These are phyloP conservation scores for Spiraea crenata DNA, from an alignment of 331 rosid species.

Conservation along the genomic window DNA sequence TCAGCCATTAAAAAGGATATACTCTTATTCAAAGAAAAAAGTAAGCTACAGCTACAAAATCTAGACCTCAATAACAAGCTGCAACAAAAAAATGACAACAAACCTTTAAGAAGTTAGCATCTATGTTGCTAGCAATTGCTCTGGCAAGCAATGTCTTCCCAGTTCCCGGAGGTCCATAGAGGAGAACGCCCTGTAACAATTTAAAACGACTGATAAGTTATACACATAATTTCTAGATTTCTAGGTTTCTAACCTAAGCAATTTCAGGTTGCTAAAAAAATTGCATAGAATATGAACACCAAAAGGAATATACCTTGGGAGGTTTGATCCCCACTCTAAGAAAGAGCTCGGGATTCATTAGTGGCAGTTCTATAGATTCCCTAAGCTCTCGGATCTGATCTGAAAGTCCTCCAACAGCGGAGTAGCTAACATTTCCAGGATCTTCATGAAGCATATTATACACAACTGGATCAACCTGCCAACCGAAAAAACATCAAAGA, in stretches of 20 bases:
- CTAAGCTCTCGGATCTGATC: conserved; percentile 97
- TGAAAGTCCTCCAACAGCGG: conserved; percentile 95
- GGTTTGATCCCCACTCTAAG: conserved; percentile 95
- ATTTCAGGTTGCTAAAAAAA: neutral
- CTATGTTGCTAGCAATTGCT: conserved; percentile 97
- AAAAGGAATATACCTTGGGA: conserved; percentile 62
- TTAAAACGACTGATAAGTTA: neutral
- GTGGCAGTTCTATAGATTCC: conserved; percentile 90
- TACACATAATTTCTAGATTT: neutral
- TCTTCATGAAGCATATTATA: conserved; percentile 98
- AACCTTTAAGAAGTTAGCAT: conserved; percentile 94
- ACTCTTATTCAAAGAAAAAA: neutral
- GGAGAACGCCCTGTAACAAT: conserved; percentile 79
- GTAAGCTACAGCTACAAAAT: neutral
- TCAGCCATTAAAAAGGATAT: neutral
- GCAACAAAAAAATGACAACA: conserved; percentile 9
- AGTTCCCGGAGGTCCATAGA: conserved; percentile 98
- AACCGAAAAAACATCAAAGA: conserved; percentile 22
- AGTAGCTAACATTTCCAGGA: conserved; percentile 96
- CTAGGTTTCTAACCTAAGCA: neutral
- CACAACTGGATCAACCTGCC: conserved; percentile 90
- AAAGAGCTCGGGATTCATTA: conserved; percentile 97
- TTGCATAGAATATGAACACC: neutral
- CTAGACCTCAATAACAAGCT: neutral
- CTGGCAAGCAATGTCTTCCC: conserved; percentile 95